Base-by-base conservation (phyloP, 2,329 filamentous ascomycete species). In the Calonectria pseudoturangicola region DNA sequence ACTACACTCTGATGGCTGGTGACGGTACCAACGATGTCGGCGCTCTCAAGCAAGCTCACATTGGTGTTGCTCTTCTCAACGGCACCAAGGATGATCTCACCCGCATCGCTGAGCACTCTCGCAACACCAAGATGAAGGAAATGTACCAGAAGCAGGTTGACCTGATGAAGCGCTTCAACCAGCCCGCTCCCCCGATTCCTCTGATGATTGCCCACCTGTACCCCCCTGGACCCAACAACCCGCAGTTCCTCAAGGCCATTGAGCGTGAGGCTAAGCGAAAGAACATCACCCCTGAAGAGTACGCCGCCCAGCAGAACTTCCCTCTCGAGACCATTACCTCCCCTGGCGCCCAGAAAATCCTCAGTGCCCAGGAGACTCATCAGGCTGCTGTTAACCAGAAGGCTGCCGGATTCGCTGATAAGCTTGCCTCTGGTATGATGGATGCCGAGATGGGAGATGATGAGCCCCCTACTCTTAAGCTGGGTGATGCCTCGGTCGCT, bases 21-120 rank as follows among this genome's bases (percentile, higher is more conserved):
- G 97, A 99, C 81, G 97, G 97, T 75, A 99, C 97, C 68, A 99
- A 99, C 84, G 97, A 99, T 82, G 97, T 99, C 68, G 97, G 97
- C 76, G 97, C 97, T 54, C 88, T 99, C 81, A 99, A 99, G 88
- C 97, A 99, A 86, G 97, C 97, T 48, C 97, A 99, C 82, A 95
- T 99, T 75, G 97, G 97, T 85, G 94, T 99, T 75, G 97, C 97
- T 27, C 92, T 99, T 63, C 91, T 99, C 78, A 99, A 99, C 84
- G 97, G 97, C 75, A 97, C 96, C 1, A 93, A 92, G 77, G 94
- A 98, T 27, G 97, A 98, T 82, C 90, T 99, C 67, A 93, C 92
- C 70, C 95, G 93, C 83, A 99, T 99, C 79, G 93, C 94, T 30
- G 97, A 98, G 82, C 96, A 99, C 85, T 93, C 94, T 81, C 93